Evolutionary conservation across 352 stramenopile species (phyloP).

Genomic region (Phytopythium sindhum): DNA sequence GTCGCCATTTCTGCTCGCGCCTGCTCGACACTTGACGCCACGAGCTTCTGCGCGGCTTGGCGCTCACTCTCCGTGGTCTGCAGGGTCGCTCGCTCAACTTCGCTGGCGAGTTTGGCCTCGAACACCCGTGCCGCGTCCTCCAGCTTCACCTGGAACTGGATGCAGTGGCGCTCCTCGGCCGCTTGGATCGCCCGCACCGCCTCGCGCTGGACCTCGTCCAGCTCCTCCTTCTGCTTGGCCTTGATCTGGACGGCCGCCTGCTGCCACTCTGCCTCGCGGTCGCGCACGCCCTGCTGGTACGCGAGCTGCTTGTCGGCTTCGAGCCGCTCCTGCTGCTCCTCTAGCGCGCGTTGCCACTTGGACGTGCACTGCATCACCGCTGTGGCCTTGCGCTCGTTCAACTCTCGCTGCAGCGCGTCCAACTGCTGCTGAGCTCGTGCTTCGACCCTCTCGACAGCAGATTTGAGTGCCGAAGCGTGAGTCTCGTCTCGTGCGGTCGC

Average conservation of each 20-base stretch:
- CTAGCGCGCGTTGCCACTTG: conserved; percentile 68
- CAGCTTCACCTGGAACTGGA: conserved; percentile 41
- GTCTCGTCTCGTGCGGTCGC: conserved; percentile 19
- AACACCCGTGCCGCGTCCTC: conserved; percentile 27
- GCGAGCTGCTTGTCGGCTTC: conserved; percentile 55
- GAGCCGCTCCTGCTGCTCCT: conserved; percentile 61
- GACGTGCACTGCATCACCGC: conserved; percentile 60
- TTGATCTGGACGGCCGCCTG: conserved; percentile 71
- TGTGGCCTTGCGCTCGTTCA: conserved; percentile 55
- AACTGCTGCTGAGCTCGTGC: conserved; percentile 31
- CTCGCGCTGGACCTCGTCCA: conserved; percentile 54
- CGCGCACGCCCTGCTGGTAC: conserved; percentile 60
- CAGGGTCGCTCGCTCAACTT: conserved; percentile 15
- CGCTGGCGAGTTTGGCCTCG: conserved; percentile 21
- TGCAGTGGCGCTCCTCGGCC: conserved; percentile 57
- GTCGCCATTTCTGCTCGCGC: conserved; percentile 20
- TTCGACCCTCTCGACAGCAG: conserved; percentile 28
- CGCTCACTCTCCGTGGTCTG: conserved; percentile 27
- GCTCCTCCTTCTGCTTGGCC: conserved; percentile 63
- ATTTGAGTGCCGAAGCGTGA: conserved; percentile 33
- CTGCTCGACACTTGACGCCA: conserved; percentile 14
- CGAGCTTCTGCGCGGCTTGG: conserved; percentile 18
- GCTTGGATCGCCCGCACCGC: conserved; percentile 59
- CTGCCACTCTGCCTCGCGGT: conserved; percentile 78
- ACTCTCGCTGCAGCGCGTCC: conserved; percentile 47